Evolutionary conservation across 1,284 basidiomycete genomes (phyloP).

Genomic region (Apiotrichum veenhuisii): DNA sequence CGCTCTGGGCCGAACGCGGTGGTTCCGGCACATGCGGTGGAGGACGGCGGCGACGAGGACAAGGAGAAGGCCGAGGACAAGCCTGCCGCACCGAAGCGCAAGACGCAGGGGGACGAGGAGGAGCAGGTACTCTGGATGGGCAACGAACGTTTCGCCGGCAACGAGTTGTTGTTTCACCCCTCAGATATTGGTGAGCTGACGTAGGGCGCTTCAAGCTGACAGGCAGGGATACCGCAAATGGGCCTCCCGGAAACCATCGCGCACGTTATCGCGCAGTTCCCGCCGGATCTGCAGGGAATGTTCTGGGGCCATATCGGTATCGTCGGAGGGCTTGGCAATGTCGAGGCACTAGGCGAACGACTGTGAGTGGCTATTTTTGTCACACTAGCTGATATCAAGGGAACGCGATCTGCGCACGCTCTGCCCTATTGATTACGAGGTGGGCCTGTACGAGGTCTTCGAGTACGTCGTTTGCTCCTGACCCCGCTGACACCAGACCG

Average conservation of each 20-base stretch:
- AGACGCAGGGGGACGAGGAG: constrained; percentile 43
- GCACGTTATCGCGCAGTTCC: constrained; percentile 66
- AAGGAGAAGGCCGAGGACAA: constrained; percentile 8
- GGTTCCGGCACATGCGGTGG: constrained; percentile 8
- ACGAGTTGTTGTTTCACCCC: constrained; percentile 83
- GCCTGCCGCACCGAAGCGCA: neutral
- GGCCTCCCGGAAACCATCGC: constrained; percentile 74
- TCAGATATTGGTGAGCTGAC: constrained; percentile 70
- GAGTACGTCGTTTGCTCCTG: constrained; percentile 57
- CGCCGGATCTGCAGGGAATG: constrained; percentile 75
- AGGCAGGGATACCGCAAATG: constrained; percentile 67
- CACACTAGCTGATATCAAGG: constrained; percentile 29
- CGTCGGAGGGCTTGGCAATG: constrained; percentile 74
- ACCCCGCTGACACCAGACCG: constrained; percentile 54
- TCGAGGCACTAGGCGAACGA: constrained; percentile 68
- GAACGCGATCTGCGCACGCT: constrained; percentile 66
- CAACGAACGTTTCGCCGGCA: constrained; percentile 83
- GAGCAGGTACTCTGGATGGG: constrained; percentile 81
- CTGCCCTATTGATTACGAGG: constrained; percentile 70
- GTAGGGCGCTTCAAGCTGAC: neutral
- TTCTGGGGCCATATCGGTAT: constrained; percentile 91
- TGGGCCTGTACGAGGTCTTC: constrained; percentile 64
- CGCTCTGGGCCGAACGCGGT: constrained; percentile 50
- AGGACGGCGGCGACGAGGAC: constrained; percentile 1
- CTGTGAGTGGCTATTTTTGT: constrained; percentile 53